phyloP scores from a whole-genome alignment of 306 rosid genomes.

The Potentilla sterilis region DNA sequence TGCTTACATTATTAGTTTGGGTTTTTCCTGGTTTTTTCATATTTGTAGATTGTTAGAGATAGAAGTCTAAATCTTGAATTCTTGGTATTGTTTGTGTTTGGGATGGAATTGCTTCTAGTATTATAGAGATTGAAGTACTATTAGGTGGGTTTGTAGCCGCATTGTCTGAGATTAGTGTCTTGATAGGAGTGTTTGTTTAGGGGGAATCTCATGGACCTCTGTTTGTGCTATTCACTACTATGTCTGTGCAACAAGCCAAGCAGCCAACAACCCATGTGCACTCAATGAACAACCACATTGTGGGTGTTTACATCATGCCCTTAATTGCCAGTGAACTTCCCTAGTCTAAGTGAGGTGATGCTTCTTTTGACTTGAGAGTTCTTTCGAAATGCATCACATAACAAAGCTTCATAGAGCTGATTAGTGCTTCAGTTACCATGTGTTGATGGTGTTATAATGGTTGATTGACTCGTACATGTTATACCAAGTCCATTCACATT shows the following conservation, averaged over 20 bases:
- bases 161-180: constrained; percentile 31
- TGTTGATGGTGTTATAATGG: background rate
- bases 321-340: constrained; percentile 16
- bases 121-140: constrained; percentile 21
- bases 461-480: constrained; percentile 9
- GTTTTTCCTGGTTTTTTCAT: background rate
- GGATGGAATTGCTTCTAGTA: background rate
- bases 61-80: background rate
- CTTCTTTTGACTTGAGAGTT: background rate
- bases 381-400: background rate
- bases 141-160: constrained; percentile 23
- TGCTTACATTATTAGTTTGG: constrained; percentile 16
- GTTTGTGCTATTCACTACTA: constrained; percentile 18
- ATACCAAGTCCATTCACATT: background rate
- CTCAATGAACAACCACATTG: constrained; percentile 8
- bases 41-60: background rate
- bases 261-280: constrained; percentile 49
- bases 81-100: constrained; percentile 5
- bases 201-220: constrained; percentile 50
- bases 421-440: background rate
- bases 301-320: constrained; percentile 20
- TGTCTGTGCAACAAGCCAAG: background rate
- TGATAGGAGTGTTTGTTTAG: constrained; percentile 35
- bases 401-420: background rate
- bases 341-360: constrained; percentile 16